Percentiles rank a stretch among this genome's conserved stretches.
These are phyloP conservation scores for Cordyceps cicadae DNA, from an alignment of 2,329 filamentous ascomycete species.

Conservation along the genomic window DNA sequence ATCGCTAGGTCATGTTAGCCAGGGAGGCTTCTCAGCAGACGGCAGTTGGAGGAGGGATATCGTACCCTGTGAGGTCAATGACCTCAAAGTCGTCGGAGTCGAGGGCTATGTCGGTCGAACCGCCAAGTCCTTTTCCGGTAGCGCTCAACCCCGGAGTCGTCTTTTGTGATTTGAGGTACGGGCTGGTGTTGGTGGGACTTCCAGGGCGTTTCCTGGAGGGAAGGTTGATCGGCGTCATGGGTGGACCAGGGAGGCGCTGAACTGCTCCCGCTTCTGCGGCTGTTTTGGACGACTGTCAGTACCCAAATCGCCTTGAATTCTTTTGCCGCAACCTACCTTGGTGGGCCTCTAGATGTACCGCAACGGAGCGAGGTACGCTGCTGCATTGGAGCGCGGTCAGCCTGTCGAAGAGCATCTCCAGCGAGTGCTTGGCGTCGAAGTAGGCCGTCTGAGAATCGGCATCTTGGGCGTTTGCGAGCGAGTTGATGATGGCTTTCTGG, in stretches of 20 bases:
- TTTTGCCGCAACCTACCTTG: neutral
- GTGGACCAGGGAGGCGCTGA: neutral
- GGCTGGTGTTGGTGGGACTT: neutral
- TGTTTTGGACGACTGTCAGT: neutral
- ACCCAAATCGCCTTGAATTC: neutral
- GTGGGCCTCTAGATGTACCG: neutral
- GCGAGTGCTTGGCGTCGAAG: neutral
- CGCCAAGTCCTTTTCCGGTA: too few relatives aligned
- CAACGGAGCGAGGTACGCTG: neutral
- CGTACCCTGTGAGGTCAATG: slow-evolving; percentile 36
- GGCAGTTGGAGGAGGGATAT: slow-evolving; percentile 13
- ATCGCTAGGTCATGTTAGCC: slow-evolving; percentile 22
- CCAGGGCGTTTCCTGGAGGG: neutral
- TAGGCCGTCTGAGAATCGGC: neutral
- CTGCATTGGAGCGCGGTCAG: neutral
- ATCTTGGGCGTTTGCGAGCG: slow-evolving; percentile 23
- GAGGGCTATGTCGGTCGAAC: neutral
- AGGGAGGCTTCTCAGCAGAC: neutral
- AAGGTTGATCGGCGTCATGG: neutral
- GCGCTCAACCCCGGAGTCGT: slow-evolving; percentile 15
- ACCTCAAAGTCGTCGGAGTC: slow-evolving; percentile 17
- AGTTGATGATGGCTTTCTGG: slow-evolving; percentile 34
- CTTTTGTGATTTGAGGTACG: slow-evolving; percentile 20
- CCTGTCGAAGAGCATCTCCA: neutral
- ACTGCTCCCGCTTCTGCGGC: neutral